phyloP scores from a whole-genome alignment of 768 basidiomycete genomes.

The Suillus americanus region DNA sequence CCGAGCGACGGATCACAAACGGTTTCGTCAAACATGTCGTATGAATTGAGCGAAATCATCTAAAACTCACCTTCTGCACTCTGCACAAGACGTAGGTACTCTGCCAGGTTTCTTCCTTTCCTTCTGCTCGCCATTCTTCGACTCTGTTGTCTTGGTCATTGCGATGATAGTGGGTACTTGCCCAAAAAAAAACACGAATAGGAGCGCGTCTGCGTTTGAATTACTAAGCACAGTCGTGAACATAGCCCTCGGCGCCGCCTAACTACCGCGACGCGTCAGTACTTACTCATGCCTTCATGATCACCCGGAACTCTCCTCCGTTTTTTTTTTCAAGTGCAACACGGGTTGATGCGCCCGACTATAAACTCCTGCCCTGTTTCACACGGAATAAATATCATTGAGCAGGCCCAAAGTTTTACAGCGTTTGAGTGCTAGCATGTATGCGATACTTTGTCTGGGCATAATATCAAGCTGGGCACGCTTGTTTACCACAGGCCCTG shows the following conservation, averaged over 20 bases:
- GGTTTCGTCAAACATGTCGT: background rate
- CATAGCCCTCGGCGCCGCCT: background rate
- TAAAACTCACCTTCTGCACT: conserved; percentile 36
- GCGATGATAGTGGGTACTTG: background rate
- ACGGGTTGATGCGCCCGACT: background rate
- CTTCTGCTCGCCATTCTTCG: conserved; percentile 21
- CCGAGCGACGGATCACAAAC: background rate
- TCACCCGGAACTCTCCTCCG: background rate
- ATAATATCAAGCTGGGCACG: background rate
- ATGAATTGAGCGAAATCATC: background rate
- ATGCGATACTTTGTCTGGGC: background rate
- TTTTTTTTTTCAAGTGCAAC: background rate
- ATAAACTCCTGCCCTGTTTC: background rate
- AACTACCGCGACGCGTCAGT: too few species aligned
- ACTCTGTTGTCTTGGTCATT: conserved; percentile 14
- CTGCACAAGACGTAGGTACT: conserved; percentile 43
- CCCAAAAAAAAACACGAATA: background rate
- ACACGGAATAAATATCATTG: background rate
- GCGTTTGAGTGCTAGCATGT: background rate
- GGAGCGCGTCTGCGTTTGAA: background rate
- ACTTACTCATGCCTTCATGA: too few species aligned
- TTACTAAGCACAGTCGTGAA: background rate
- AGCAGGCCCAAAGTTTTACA: background rate
- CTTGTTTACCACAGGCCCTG: background rate
- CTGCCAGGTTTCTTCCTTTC: conserved; percentile 49